Conservation (phyloP, 2,329 filamentous ascomycete species). For the Colletotrichum euphorbiae region DNA sequence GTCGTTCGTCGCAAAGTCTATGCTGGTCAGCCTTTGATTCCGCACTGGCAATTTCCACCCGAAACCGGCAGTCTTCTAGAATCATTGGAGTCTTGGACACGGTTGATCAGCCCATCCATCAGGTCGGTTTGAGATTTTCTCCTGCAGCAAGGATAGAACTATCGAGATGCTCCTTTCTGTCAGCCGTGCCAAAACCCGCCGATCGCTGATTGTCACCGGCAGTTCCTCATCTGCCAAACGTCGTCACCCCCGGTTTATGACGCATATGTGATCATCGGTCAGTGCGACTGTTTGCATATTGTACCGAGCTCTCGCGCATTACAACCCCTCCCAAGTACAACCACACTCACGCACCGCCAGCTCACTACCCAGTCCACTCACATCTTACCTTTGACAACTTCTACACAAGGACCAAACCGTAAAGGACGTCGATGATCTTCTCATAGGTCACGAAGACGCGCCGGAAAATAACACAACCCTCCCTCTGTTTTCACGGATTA, state of each 20-base stretch:
- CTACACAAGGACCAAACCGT: neutral
- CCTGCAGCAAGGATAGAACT: neutral
- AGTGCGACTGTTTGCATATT: slow-evolving; percentile 12
- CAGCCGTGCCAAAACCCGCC: slow-evolving; percentile 12
- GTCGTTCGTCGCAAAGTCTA: neutral
- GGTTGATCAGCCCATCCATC: neutral
- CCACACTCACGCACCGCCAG: slow-evolving; percentile 4
- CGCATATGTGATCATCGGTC: slow-evolving; percentile 18
- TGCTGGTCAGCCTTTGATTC: neutral
- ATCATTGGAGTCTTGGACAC: slow-evolving; percentile 9
- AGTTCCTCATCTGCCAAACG: slow-evolving; percentile 32
- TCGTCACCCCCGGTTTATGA: slow-evolving; percentile 8
- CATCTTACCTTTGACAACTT: neutral
- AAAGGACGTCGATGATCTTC: slow-evolving; percentile 1
- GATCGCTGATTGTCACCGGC: slow-evolving; percentile 36
- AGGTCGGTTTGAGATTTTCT: neutral
- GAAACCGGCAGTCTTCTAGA: slow-evolving; percentile 34
- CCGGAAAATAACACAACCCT: slow-evolving; percentile 20
- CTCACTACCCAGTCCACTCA: slow-evolving; percentile 13
- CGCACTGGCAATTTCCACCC: neutral
- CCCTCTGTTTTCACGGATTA: neutral
- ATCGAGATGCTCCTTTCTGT: slow-evolving; percentile 1
- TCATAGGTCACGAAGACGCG: slow-evolving; percentile 5
- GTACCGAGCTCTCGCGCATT: neutral
- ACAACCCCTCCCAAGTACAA: neutral